Percentiles rank a stretch among this genome's conserved stretches.
phyloP scores from a whole-genome alignment of 2,329 filamentous ascomycete genomes.

The Stachybotrys chartarum region DNA sequence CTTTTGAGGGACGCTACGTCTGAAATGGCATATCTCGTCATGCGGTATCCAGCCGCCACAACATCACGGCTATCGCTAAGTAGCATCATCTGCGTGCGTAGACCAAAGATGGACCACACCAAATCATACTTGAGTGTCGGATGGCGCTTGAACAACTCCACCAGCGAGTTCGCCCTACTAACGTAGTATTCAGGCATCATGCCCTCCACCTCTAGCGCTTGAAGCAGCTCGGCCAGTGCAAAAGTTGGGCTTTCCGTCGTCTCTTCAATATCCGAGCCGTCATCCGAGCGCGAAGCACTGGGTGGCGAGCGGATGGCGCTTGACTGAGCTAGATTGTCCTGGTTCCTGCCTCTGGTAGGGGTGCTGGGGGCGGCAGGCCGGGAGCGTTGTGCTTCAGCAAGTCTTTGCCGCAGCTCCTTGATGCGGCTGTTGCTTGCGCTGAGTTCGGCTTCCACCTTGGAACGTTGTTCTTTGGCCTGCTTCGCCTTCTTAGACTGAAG shows the following conservation, averaged over 20 bases:
- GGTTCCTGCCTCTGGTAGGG: conserved; percentile 43
- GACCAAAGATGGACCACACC: conserved; percentile 90
- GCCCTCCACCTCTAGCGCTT: conserved; percentile 79
- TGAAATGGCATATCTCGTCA: conserved; percentile 90
- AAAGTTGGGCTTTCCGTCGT: conserved; percentile 83
- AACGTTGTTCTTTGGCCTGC: conserved; percentile 80
- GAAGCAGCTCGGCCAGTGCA: conserved; percentile 80
- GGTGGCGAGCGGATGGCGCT: conserved; percentile 49
- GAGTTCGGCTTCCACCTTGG: conserved; percentile 78
- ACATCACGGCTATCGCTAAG: conserved; percentile 94
- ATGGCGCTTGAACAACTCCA: conserved; percentile 93
- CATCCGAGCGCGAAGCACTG: conserved; percentile 46
- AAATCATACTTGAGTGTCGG: conserved; percentile 94
- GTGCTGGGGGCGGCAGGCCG: conserved; percentile 40
- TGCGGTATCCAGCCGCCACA: conserved; percentile 86
- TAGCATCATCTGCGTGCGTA: conserved; percentile 92
- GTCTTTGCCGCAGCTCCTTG: conserved; percentile 53
- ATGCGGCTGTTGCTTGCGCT: conserved; percentile 76
- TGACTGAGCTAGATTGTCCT: conserved; percentile 37
- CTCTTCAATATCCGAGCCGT: conserved; percentile 59
- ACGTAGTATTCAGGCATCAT: conserved; percentile 95
- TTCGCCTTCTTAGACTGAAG: conserved; percentile 92
- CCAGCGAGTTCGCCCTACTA: conserved; percentile 80
- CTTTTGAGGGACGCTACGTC: conserved; percentile 84
- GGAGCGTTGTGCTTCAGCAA: conserved; percentile 49